Conservation (phyloP, 2,329 filamentous ascomycete species). For the Didymella pomorum region DNA sequence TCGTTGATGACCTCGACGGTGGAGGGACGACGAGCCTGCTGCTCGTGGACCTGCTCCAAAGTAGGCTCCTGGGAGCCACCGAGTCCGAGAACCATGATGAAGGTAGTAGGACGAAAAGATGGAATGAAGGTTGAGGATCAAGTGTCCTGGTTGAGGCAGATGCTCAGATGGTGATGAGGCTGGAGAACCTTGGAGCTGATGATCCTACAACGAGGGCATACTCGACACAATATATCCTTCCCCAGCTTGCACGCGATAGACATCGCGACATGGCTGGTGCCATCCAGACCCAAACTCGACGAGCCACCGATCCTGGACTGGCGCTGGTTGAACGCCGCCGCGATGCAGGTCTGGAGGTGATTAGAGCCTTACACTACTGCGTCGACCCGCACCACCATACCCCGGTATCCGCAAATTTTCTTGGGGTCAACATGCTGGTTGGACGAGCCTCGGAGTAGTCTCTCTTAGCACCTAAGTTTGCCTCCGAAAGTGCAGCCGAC, state of each 20-base stretch:
- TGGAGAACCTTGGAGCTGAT: conserved; percentile 35
- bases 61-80: conserved; percentile 44
- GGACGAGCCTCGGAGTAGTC: conserved; percentile 16
- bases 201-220: conserved; percentile 22
- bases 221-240: conserved; percentile 33
- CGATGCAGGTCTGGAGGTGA: conserved; percentile 22
- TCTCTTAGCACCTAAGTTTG: conserved; percentile 17
- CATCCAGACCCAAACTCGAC: conserved; percentile 32
- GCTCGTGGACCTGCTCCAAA: conserved; percentile 46
- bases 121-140: conserved; percentile 6
- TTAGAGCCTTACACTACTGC: conserved; percentile 25
- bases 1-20: conserved; percentile 44
- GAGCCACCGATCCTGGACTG: conserved; percentile 27
- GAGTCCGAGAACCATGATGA: conserved; percentile 41
- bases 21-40: conserved; percentile 49
- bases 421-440: conserved; percentile 17
- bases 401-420: conserved; percentile 31
- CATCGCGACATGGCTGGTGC: conserved; percentile 30
- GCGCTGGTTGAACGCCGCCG: conserved; percentile 27
- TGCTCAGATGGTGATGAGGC: conserved; percentile 25
- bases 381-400: conserved; percentile 25
- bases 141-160: conserved; percentile 10
- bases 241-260: conserved; percentile 22
- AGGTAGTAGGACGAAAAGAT: conserved; percentile 11
- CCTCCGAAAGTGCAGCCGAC: conserved; percentile 32